Evolutionary conservation across 345 rosid species (phyloP), one percentile per base, ranked within the genome.

Genomic region (Gossypium anomalum): DNA sequence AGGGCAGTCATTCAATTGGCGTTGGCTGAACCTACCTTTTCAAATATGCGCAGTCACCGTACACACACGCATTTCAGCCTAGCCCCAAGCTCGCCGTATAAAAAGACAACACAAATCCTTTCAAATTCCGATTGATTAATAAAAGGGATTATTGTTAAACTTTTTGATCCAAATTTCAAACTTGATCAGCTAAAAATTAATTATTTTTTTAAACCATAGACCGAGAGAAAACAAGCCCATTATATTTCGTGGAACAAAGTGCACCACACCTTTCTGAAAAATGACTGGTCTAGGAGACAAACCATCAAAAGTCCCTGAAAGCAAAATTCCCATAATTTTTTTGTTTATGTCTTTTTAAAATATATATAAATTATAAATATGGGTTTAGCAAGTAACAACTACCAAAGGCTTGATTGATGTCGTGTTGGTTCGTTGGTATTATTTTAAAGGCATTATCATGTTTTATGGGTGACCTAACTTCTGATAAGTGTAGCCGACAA

Each of bases 391-490:
- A 51, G 44, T 69, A 69, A 70, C 45, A 51, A 29, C 73, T 3
- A 52, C 41, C 73, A 52, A 52, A 70, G 41, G 60, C 14, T 51
- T 25, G 22, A 44, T 67, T 25, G 14, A 44, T 67, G 13, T 68
- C 9, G 13, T 25, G 58, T 60, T 70, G 3, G 12, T 70, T 59
- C 1, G 16, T 59, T 23, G 63, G 38, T 12, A 71, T 72, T 68
- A 72, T 74, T 67, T 43, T 43, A 1, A 57, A 49, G 43, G n/a
- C 17, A 3, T 58, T 74, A 81, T 84, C 85, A 82, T 83, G 85
- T 62, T 76, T 75, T 83, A 45, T 79, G 80, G 88, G 87, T 86
- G 88, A 86, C 89, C 88, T 82, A 87, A 89, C 88, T 86, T 75
- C 76, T 74, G 56, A 73, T 80, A 76, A 78, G 79, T 72, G 75